A percentile compares a stretch with the other conserved stretches of the same genome.
phyloP scores from a whole-genome alignment of 2,329 filamentous ascomycete species.

The Cladosporium sp. region DNA sequence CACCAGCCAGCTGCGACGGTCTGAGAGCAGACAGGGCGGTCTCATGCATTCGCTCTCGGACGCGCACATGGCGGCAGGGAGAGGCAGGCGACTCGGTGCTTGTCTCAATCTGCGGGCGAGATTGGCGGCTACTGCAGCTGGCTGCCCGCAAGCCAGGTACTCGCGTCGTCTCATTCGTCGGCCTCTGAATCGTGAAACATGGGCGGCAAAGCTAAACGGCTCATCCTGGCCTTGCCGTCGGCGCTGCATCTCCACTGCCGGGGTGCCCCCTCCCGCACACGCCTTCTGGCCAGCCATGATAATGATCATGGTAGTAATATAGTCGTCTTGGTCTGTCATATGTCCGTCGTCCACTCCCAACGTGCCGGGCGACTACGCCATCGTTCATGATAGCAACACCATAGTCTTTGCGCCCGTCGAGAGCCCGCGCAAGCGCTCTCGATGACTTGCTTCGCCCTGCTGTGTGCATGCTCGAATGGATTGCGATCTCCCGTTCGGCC shows the following conservation, averaged over 20 bases:
- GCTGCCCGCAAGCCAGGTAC: neutral
- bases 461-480: too few relatives aligned
- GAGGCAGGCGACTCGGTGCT: neutral
- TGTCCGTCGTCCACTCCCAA: too few relatives aligned
- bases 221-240: neutral
- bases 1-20: too few relatives aligned
- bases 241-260: too few relatives aligned
- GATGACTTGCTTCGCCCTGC: neutral
- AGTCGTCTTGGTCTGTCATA: too few relatives aligned
- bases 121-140: conserved; percentile 5
- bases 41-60: too few relatives aligned
- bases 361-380: too few relatives aligned
- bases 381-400: too few relatives aligned
- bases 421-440: too few relatives aligned
- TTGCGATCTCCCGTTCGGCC: neutral
- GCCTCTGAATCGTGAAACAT: neutral
- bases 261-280: conserved; percentile 18
- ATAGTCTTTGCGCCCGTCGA: too few relatives aligned
- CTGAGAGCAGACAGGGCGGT: too few relatives aligned
- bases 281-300: conserved; percentile 21
- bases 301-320: conserved; percentile 20
- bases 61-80: too few relatives aligned
- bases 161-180: neutral
- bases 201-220: neutral
- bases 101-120: conserved; percentile 1